Evolutionary conservation across 2,329 filamentous ascomycete species (phyloP).

Genomic region (Cladosporium sp.): DNA sequence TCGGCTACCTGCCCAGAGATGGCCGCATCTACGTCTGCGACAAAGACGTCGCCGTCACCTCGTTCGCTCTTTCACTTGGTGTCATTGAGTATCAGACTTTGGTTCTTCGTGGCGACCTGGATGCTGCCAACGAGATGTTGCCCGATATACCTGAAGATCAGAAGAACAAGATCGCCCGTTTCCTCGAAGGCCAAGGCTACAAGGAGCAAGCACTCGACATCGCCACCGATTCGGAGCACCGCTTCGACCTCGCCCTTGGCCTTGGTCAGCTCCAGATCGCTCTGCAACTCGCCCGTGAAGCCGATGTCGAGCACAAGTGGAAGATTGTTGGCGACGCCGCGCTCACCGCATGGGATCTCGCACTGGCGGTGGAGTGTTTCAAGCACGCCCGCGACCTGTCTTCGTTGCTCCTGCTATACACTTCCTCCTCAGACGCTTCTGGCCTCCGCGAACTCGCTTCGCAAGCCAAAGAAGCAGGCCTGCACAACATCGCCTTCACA

Average conservation of each 20-base stretch:
- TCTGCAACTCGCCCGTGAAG: slow-evolving; percentile 74
- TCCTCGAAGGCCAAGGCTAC: slow-evolving; percentile 94
- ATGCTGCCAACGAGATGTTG: slow-evolving; percentile 81
- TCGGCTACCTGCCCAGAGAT: slow-evolving; percentile 93
- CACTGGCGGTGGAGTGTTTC: slow-evolving; percentile 89
- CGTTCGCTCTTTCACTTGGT: slow-evolving; percentile 82
- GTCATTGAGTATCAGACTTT: slow-evolving; percentile 97
- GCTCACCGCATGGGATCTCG: slow-evolving; percentile 78
- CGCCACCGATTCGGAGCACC: slow-evolving; percentile 90
- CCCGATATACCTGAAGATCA: slow-evolving; percentile 83
- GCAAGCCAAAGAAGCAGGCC: slow-evolving; percentile 70
- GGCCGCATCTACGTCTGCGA: slow-evolving; percentile 93
- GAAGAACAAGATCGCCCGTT: slow-evolving; percentile 96
- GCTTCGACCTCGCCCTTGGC: slow-evolving; percentile 84
- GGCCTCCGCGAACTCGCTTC: slow-evolving; percentile 69
- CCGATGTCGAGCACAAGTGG: slow-evolving; percentile 95
- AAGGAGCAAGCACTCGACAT: slow-evolving; percentile 94
- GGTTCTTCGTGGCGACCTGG: slow-evolving; percentile 89
- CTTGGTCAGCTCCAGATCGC: slow-evolving; percentile 82
- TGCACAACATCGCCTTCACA: slow-evolving; percentile 91
- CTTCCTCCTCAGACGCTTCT: slow-evolving; percentile 72
- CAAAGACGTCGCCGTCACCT: slow-evolving; percentile 90
- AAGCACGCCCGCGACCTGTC: slow-evolving; percentile 84
- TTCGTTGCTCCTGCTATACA: slow-evolving; percentile 81
- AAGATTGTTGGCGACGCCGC: slow-evolving; percentile 94